Percentiles rank a stretch among this genome's conserved stretches.
These are phyloP conservation scores for Xylaria sp. DNA, from an alignment of 2,329 filamentous ascomycete genomes.

Conservation along the genomic window DNA sequence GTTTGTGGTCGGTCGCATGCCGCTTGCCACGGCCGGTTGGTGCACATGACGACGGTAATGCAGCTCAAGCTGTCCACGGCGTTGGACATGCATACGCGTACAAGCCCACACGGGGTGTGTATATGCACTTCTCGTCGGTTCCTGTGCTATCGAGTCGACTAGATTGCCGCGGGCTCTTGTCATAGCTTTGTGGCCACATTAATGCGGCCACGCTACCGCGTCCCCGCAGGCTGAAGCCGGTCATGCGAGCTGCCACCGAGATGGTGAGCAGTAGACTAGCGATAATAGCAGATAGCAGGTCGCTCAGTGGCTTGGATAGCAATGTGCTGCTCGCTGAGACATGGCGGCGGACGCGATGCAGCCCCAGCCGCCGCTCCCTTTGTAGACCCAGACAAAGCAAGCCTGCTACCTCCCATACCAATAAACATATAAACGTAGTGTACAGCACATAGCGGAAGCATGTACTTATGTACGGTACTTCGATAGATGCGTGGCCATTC, in stretches of 20 bases:
- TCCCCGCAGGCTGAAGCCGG: conserved; percentile 1
- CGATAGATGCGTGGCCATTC: not conserved
- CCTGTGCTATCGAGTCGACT: not conserved
- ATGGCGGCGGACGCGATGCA: not conserved
- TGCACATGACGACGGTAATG: conserved; percentile 28
- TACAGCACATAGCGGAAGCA: not conserved
- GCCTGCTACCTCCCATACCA: not conserved
- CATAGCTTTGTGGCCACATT: not conserved
- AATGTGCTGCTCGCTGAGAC: not conserved
- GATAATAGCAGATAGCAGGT: too few relatives aligned
- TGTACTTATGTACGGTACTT: conserved; percentile 13
- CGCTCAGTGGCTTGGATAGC: not conserved
- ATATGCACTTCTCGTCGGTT: conserved; percentile 6
- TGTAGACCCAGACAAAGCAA: too few relatives aligned
- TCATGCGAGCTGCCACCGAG: conserved; percentile 9
- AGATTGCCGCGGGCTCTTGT: conserved; percentile 15
- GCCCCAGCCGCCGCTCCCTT: conserved; percentile 1
- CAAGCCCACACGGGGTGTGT: conserved; percentile 21
- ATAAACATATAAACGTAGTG: not conserved
- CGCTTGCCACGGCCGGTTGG: conserved; percentile 2
- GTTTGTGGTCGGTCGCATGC: conserved; percentile 7
- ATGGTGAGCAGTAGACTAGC: not conserved
- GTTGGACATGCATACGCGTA: conserved; percentile 17
- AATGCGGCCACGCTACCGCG: not conserved
- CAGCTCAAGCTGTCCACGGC: conserved; percentile 18